Percentiles rank a stretch among this genome's conserved stretches.
Conservation (phyloP, 805 yeast species). For the Zygotorulaspora florentina region DNA sequence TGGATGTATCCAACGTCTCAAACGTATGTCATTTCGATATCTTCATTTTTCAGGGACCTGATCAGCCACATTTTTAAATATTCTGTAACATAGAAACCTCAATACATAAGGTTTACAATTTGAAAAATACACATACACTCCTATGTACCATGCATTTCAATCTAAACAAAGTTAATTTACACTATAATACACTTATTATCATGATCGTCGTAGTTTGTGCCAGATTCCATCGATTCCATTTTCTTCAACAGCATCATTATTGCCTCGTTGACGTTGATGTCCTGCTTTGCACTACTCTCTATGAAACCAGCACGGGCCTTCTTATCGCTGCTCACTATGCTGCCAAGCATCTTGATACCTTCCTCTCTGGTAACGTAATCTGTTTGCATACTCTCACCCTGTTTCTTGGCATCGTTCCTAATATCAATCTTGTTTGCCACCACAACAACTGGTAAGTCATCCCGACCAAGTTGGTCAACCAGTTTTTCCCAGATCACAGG, state of each 20-base stretch:
- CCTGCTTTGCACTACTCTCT: conserved; percentile 29
- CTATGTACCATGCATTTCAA: not conserved
- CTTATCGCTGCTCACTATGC: conserved; percentile 10
- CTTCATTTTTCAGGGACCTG: not conserved
- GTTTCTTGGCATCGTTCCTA: conserved; percentile 9
- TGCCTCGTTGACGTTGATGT: conserved; percentile 25
- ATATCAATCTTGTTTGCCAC: conserved; percentile 38
- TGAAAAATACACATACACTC: too few relatives aligned
- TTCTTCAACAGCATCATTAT: conserved; percentile 18
- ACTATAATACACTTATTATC: conserved; percentile 17
- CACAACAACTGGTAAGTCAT: conserved; percentile 69
- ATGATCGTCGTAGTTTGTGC: conserved; percentile 8
- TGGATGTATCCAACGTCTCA: not conserved
- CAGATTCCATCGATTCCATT: conserved; percentile 19
- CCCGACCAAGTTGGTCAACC: conserved; percentile 61
- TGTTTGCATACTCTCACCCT: not conserved
- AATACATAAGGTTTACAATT: not conserved
- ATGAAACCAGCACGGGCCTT: conserved; percentile 22
- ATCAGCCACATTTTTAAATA: not conserved
- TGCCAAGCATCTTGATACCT: conserved; percentile 18
- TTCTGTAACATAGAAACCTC: not conserved
- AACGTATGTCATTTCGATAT: not conserved
- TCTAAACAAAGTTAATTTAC: conserved; percentile 7
- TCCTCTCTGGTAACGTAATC: conserved; percentile 19
- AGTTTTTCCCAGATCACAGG: conserved; percentile 79